Percentiles rank a stretch among this genome's conserved stretches.
These are phyloP conservation scores for Neurospora sp. DNA, from an alignment of 495 filamentous ascomycete genomes.

Conservation along the genomic window DNA sequence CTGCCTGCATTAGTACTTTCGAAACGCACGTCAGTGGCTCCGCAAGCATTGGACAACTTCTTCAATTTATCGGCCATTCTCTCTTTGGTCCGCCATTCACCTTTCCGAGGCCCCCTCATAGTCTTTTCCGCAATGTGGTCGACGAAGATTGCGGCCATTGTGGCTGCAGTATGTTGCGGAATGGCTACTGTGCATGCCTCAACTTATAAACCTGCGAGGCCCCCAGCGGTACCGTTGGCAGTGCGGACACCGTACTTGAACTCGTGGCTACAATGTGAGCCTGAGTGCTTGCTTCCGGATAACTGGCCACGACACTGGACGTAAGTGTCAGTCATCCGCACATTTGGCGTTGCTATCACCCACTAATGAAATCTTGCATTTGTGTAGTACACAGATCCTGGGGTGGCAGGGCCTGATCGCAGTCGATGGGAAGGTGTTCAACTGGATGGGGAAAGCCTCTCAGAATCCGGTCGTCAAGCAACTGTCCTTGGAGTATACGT, in stretches of 20 bases:
- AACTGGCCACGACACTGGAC: slow-evolving; percentile 21
- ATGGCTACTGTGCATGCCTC: slow-evolving; percentile 2
- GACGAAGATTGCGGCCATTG: slow-evolving; percentile 1
- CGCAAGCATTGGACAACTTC: neutral
- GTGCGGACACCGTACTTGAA: slow-evolving; percentile 24
- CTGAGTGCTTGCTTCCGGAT: slow-evolving; percentile 15
- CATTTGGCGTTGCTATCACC: neutral
- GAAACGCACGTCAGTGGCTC: neutral
- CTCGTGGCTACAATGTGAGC: slow-evolving; percentile 21
- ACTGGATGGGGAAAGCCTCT: slow-evolving; percentile 54
- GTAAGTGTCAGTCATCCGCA: slow-evolving; percentile 8
- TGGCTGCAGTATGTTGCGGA: slow-evolving; percentile 4
- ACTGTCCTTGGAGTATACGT: slow-evolving; percentile 62
- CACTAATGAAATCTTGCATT: slow-evolving; percentile 33
- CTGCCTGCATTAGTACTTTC: neutral
- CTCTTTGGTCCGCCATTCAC: neutral
- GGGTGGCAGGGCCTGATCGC: slow-evolving; percentile 65
- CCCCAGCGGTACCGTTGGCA: slow-evolving; percentile 18
- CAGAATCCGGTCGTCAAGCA: slow-evolving; percentile 38
- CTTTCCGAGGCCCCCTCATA: neutral
- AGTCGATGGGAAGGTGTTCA: slow-evolving; percentile 42
- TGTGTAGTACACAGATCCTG: slow-evolving; percentile 49
- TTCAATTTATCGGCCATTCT: neutral
- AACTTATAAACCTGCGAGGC: slow-evolving; percentile 12
- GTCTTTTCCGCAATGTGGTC: slow-evolving; percentile 1